Conservation (phyloP, 2,329 filamentous ascomycete genomes). For the Xylaria polymorpha region DNA sequence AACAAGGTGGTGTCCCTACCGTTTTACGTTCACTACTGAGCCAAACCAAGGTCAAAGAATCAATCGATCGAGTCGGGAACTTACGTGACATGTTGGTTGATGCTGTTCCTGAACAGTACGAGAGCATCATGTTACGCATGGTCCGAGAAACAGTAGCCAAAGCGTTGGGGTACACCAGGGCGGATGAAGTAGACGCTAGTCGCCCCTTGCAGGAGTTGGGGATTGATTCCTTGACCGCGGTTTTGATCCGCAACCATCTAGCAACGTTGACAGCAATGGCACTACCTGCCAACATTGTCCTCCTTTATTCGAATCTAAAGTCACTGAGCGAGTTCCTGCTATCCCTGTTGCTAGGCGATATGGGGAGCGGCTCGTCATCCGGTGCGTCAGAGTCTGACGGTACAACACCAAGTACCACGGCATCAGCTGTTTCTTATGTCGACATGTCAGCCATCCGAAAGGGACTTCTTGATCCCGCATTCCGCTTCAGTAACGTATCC, state of each 20-base stretch:
- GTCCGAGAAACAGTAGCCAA: slow-evolving; percentile 45
- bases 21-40: slow-evolving; percentile 40
- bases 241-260: slow-evolving; percentile 46
- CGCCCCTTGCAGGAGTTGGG: slow-evolving; percentile 44
- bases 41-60: slow-evolving; percentile 14
- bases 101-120: slow-evolving; percentile 38
- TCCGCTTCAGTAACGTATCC: slow-evolving; percentile 42
- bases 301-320: slow-evolving; percentile 41
- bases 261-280: slow-evolving; percentile 42
- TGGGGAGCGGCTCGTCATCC: slow-evolving; percentile 34
- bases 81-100: slow-evolving; percentile 37
- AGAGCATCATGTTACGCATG: slow-evolving; percentile 41
- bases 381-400: slow-evolving; percentile 25
- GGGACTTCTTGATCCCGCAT: slow-evolving; percentile 44
- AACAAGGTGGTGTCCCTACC: slow-evolving; percentile 41
- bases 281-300: slow-evolving; percentile 42
- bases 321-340: slow-evolving; percentile 41
- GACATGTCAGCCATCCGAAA: slow-evolving; percentile 41
- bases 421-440: slow-evolving; percentile 31
- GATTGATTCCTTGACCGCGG: slow-evolving; percentile 47
- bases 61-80: slow-evolving; percentile 21
- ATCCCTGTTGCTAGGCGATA: slow-evolving; percentile 35
- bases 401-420: slow-evolving; percentile 33
- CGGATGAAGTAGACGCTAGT: slow-evolving; percentile 42
- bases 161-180: slow-evolving; percentile 40